These are phyloP conservation scores for Botrytis tulipae DNA, from an alignment of 2,329 filamentous ascomycete species.

Conservation along the genomic window DNA sequence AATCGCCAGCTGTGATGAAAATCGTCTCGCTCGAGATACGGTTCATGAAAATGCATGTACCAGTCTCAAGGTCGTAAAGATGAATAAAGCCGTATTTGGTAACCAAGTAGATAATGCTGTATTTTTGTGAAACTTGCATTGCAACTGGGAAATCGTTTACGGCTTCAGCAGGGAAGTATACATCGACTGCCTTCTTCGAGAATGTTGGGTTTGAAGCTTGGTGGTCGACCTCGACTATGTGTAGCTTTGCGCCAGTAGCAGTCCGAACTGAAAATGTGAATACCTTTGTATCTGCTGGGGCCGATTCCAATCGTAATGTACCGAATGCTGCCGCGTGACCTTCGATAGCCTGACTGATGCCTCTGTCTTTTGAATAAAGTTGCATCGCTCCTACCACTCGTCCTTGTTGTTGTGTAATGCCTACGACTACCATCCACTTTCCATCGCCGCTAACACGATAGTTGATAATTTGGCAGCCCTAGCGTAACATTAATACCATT, in stretches of 20 bases:
- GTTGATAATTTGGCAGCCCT: conserved; percentile 99
- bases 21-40: conserved; percentile 99
- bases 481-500: conserved; percentile 28
- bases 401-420: conserved; percentile 89
- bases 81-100: conserved; percentile 99
- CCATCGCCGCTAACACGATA: conserved; percentile 94
- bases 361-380: conserved; percentile 91
- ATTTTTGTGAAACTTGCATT: conserved; percentile 95
- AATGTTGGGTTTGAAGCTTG: conserved; percentile 84
- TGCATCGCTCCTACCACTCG: conserved; percentile 96
- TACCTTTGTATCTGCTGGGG: conserved; percentile 85
- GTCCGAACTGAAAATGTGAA: conserved; percentile 96
- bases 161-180: conserved; percentile 95
- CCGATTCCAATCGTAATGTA: conserved; percentile 82
- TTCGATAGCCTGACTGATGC: conserved; percentile 97
- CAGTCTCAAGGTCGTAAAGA: conserved; percentile 95
- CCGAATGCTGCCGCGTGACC: conserved; percentile 95
- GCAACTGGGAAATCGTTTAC: conserved; percentile 97
- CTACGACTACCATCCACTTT: conserved; percentile 98
- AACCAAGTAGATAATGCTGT: conserved; percentile 94
- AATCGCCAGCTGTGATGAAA: conserved; percentile 87
- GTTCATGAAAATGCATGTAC: conserved; percentile 98
- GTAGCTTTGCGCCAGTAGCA: conserved; percentile 86
- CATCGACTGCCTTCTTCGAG: conserved; percentile 93
- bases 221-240: conserved; percentile 97